Evolutionary conservation across 768 basidiomycete genomes (phyloP), one percentile per base, ranked within the genome.

Genomic region (Lactifluus volemus): DNA sequence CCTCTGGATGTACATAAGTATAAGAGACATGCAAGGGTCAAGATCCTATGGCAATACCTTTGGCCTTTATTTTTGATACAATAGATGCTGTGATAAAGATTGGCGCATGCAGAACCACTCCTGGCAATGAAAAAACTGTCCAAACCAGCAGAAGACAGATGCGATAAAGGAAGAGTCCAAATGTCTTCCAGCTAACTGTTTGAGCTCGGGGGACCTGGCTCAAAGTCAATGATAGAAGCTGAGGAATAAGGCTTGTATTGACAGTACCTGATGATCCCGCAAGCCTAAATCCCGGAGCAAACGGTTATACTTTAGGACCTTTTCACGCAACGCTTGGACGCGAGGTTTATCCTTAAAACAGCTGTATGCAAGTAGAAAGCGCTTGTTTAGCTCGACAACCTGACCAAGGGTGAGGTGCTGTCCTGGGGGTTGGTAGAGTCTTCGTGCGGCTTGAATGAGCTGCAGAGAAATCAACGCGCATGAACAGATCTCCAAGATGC

Each of bases 381-480:
- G 87, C 68, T 88, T 84, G 72, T 93, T 95, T 50, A 98, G 75
- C 71, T 97, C 94, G 38, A 98, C 94, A 19, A 96, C 92, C 76
- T 97, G 96, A 44, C 95, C 89, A 32, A 98, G 76, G 0, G 93
- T 93, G 61, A 97, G 79, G 70, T 95, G 86, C 72, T 96, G 93
- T 11, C 92, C 91, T 12, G 95, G 95, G 0, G 92, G 88, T 68
- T 92, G 91, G 74, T 98, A 98, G 54, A 98, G 76, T 55, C 95
- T 80, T 53, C 95, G 84, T 29, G 89, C 91, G 38, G 95, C 96
- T 81, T 98, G 95, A 55, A 96, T 92, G 60, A 98, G 81, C 94
- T 96, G 41, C 41, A 29, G 10, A 49, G 19, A 30, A 34, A 36
- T 59, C 34, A 63, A 51, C 25, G 61, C 8, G 17, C 39, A 44